Evolutionary conservation across 345 rosid genomes (phyloP), one percentile per base, ranked within the genome.

Genomic region (Erysimum cheiranthoides): DNA sequence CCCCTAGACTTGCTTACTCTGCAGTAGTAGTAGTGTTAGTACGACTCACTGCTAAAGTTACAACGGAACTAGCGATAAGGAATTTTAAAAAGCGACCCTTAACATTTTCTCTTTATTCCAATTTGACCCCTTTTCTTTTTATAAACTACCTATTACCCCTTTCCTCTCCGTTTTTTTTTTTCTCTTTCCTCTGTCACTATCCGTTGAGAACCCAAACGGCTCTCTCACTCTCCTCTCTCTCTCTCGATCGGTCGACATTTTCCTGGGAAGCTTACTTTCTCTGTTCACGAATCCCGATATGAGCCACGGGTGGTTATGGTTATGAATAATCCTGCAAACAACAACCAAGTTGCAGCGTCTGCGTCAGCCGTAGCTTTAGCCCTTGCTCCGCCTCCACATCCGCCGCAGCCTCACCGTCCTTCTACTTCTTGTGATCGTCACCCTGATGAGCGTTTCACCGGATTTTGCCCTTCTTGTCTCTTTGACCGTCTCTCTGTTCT

Each of bases 401-500:
- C 96, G 3, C 94, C 91, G 53, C 99, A 85, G 84, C 90, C 95
- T 46, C 88, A 87, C 82, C 97, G 94, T 47, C 90, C 83, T n/a
- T 85, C 93, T 17, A 88, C 96, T 32, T 95, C 97, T 45, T 96
- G 99, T 58, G 88, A 82, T 61, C 87, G 91, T 36, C 99, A 93
- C 71, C 98, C 98, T 0, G 90, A 91, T 5, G 97, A 90, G 82
- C 83, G 84, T 10, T 96, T 89, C 88, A 90, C 96, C 16, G 92
- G 96, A 51, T 96, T 96, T 65, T 96, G 98, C 78, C 98, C 99
- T 56, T 85, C 88, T 78, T 96, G 98, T 81, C 98, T 96, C 85
- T 96, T 89, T 84, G 94, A 96, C 51, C 99, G 99, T 39, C 98
- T 96, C 65, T 82, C 93, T 64, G 82, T 83, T 38, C 81, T 96